phyloP scores from a whole-genome alignment of 257 asterid genomes.

The Plantago major region DNA sequence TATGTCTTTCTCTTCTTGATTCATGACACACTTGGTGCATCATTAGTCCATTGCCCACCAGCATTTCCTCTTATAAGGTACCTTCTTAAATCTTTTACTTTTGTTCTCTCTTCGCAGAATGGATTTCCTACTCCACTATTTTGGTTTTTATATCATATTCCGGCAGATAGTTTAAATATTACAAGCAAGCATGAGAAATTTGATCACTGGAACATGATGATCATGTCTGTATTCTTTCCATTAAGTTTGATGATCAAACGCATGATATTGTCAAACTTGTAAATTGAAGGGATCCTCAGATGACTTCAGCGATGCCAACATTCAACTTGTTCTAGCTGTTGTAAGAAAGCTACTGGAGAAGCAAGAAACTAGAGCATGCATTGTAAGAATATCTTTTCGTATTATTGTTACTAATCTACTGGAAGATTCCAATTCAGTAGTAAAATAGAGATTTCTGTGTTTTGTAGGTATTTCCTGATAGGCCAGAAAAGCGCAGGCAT shows the following conservation, averaged over 20 bases:
- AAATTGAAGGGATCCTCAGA: constrained; percentile 90
- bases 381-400: constrained; percentile 42
- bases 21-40: constrained; percentile 24
- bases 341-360: constrained; percentile 70
- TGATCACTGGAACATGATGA: neutral
- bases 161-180: neutral
- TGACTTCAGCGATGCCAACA: constrained; percentile 91
- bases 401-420: constrained; percentile 7
- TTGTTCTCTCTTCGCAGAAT: constrained; percentile 7
- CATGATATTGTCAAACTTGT: constrained; percentile 20
- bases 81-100: constrained; percentile 17
- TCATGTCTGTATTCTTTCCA: neutral
- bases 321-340: constrained; percentile 82
- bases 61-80: constrained; percentile 92
- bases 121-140: neutral
- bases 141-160: neutral
- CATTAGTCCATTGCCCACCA: constrained; percentile 85
- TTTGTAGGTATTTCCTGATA: constrained; percentile 86
- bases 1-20: constrained; percentile 9
- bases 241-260: neutral
- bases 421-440: constrained; percentile 7
- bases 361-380: constrained; percentile 84
- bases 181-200: neutral
- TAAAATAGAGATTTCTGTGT: neutral
- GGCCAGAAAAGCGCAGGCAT: constrained; percentile 93